Percentiles rank a stretch among this genome's conserved stretches.
phyloP scores from a whole-genome alignment of 208 protist genomes.

The Angomonas ambiguus region DNA sequence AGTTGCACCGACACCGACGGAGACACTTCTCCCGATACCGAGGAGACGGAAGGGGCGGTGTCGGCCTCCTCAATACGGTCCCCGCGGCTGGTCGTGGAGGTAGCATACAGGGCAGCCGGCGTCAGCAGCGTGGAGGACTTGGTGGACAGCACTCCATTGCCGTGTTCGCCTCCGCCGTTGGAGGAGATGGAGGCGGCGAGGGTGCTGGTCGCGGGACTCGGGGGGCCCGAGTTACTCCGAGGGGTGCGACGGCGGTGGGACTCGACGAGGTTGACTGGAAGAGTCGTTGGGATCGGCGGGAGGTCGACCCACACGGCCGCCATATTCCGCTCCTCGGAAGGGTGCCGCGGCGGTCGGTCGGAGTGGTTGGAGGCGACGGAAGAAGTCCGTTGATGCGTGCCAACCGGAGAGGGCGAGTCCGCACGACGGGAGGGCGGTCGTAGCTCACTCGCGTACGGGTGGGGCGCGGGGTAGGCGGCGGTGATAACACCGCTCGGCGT shows the following conservation, averaged over 20 bases:
- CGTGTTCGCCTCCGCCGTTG: not conserved
- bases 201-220: conserved; percentile 32
- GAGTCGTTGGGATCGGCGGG: conserved; percentile 15
- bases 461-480: too few species aligned
- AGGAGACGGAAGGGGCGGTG: not conserved
- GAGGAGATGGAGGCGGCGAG: conserved; percentile 34
- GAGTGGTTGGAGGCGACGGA: conserved; percentile 25
- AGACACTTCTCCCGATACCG: not conserved
- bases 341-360: conserved; percentile 20
- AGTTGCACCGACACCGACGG: not conserved
- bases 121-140: too few species aligned
- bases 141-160: too few species aligned
- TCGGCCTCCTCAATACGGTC: not conserved
- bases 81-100: not conserved
- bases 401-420: not conserved
- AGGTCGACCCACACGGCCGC: conserved; percentile 47
- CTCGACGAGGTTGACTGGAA: conserved; percentile 19
- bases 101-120: too few species aligned
- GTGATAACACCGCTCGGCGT: not conserved
- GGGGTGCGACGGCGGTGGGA: conserved; percentile 35
- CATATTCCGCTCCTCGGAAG: conserved; percentile 33
- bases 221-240: conserved; percentile 24
- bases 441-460: too few species aligned
- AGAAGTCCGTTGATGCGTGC: conserved; percentile 23
- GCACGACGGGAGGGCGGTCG: not conserved